These are phyloP conservation scores for Penicillium sp. DNA, from an alignment of 2,329 filamentous ascomycete genomes.

Conservation along the genomic window DNA sequence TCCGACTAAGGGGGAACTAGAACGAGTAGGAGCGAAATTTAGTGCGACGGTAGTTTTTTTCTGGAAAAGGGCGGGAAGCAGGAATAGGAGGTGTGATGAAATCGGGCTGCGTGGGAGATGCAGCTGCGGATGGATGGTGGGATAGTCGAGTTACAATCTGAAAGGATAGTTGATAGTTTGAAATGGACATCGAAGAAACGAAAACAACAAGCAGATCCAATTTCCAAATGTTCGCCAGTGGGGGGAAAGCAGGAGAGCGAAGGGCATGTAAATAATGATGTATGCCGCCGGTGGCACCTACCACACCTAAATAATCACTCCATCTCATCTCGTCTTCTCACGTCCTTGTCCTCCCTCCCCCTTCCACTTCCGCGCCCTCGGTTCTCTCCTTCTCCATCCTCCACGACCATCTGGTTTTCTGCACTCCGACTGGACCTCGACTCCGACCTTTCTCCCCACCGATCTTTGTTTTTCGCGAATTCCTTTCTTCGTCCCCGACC, in stretches of 20 bases:
- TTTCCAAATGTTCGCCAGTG: constrained; percentile 8
- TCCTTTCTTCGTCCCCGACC: too few relatives aligned
- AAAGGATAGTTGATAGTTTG: too few relatives aligned
- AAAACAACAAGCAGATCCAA: too few relatives aligned
- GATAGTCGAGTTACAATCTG: too few relatives aligned
- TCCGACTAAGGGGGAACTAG: constrained; percentile 21
- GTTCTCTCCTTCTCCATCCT: constrained; percentile 5
- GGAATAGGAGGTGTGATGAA: constrained; percentile 6
- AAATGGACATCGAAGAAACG: too few relatives aligned
- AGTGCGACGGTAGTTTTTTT: too few relatives aligned
- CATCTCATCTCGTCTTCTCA: constrained; percentile 5
- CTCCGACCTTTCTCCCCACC: too few relatives aligned
- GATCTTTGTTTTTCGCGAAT: too few relatives aligned
- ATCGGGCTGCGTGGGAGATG: too few relatives aligned
- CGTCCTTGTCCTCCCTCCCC: constrained; percentile 6
- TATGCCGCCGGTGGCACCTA: constrained; percentile 25
- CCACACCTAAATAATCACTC: constrained; percentile 26
- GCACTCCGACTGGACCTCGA: too few relatives aligned
- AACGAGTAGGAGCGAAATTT: too few relatives aligned
- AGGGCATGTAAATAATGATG: constrained; percentile 7
- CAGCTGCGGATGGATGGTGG: not conserved
- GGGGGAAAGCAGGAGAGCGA: constrained; percentile 12
- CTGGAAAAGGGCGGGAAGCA: constrained; percentile 6
- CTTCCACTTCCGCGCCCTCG: constrained; percentile 11
- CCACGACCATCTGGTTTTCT: too few relatives aligned